A percentile compares a stretch with the other conserved stretches of the same genome.
These are phyloP conservation scores for Gentiana dahurica DNA, from an alignment of 257 asterid genomes.

Conservation along the genomic window DNA sequence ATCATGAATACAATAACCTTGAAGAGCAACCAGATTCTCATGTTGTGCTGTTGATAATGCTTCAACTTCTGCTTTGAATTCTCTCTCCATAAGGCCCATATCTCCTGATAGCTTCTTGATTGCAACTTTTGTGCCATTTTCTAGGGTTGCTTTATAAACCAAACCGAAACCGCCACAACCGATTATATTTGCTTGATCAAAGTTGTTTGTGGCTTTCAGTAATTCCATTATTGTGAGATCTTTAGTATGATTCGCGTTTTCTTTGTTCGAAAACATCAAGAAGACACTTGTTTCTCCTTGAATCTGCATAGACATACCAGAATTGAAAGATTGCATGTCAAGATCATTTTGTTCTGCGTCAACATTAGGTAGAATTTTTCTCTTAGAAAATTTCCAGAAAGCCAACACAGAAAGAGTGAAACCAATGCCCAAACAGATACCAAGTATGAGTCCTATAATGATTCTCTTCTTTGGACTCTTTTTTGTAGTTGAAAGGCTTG, in stretches of 20 bases:
- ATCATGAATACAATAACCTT: slow-evolving; percentile 81
- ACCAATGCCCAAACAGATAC: slow-evolving; percentile 47
- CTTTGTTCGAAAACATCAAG: slow-evolving; percentile 54
- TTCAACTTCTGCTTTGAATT: slow-evolving; percentile 90
- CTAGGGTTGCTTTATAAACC: slow-evolving; percentile 72
- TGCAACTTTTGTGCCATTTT: slow-evolving; percentile 62
- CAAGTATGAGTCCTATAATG: slow-evolving; percentile 47
- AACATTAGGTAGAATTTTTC: slow-evolving; percentile 40
- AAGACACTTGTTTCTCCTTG: slow-evolving; percentile 54
- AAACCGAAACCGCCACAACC: slow-evolving; percentile 96
- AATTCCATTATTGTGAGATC: slow-evolving; percentile 65
- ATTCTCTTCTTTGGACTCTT: slow-evolving; percentile 44
- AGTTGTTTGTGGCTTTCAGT: slow-evolving; percentile 72
- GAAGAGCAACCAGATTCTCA: slow-evolving; percentile 67
- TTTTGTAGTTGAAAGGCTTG: slow-evolving; percentile 12
- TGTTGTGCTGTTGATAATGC: slow-evolving; percentile 84
- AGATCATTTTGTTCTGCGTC: slow-evolving; percentile 37
- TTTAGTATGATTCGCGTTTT: slow-evolving; percentile 26
- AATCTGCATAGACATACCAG: slow-evolving; percentile 52
- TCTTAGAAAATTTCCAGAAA: slow-evolving; percentile 52
- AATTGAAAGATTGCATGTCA: slow-evolving; percentile 48
- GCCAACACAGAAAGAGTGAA: slow-evolving; percentile 46
- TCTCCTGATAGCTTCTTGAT: slow-evolving; percentile 92
- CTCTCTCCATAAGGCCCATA: slow-evolving; percentile 88
- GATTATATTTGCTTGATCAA: slow-evolving; percentile 76